Evolutionary conservation across 2,329 filamentous ascomycete species (phyloP).

Genomic region (Fusarium sp.): DNA sequence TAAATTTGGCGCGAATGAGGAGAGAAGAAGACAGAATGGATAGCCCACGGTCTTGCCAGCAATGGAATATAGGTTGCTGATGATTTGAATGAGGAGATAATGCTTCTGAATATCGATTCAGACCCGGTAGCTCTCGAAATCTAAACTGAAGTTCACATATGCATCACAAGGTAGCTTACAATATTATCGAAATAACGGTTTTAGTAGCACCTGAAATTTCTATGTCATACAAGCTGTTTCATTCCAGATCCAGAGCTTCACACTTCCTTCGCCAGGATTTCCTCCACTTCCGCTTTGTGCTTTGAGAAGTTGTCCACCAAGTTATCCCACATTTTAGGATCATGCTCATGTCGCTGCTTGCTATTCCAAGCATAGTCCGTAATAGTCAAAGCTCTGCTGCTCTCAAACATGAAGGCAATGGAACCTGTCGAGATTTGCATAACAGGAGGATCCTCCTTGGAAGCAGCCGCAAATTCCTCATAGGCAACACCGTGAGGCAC

Average conservation of each 20-base stretch:
- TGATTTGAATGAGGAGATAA: no score
- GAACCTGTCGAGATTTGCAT: slow-evolving; percentile 15
- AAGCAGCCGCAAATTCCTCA: slow-evolving; percentile 17
- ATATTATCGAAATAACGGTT: no score
- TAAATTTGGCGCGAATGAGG: no score
- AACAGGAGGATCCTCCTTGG: slow-evolving; percentile 9
- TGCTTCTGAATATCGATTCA: no score
- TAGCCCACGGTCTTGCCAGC: no score
- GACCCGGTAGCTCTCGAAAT: no score
- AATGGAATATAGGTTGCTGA: no score
- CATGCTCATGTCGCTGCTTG: slow-evolving; percentile 14
- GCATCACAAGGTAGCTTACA: no score
- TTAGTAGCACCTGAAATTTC: no score
- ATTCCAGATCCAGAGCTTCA: background rate
- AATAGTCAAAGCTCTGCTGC: slow-evolving; percentile 20
- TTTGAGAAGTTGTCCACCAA: slow-evolving; percentile 27
- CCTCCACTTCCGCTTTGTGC: slow-evolving; percentile 13
- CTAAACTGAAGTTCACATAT: no score
- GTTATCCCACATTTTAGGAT: slow-evolving; percentile 27
- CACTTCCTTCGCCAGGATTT: slow-evolving; percentile 3
- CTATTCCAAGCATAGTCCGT: slow-evolving; percentile 25
- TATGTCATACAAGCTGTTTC: no score
- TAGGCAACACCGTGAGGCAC: slow-evolving; percentile 34
- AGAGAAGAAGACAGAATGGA: no score
- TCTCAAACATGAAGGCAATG: slow-evolving; percentile 24